Evolutionary conservation across 768 basidiomycete species (phyloP), one percentile per base, ranked within the genome.

Genomic region (Coprinopsis marcescibilis): DNA sequence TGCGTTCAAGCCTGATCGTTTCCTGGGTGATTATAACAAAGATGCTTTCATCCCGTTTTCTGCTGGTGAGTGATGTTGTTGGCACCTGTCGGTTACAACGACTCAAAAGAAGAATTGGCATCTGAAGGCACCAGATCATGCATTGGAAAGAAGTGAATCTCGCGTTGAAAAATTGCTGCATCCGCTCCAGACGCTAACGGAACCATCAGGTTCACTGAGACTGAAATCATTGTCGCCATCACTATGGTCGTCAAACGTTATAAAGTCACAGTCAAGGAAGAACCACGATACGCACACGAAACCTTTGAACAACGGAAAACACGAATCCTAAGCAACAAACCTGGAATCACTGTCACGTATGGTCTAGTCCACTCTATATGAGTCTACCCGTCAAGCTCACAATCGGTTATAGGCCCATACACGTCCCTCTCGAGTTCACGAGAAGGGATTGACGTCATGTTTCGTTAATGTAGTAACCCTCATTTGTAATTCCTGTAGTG

Each of bases 191-290:
- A 19, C 25, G 5, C 39, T 4, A 20, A 8, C 30, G 10, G 30
- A 32, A 32, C 52, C 37, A 34, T 6, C 43, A 76, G 72, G 52
- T 77, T 76, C 55, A 68, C 66, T n/a, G 77, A 79, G 58, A 74
- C 72, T 1, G 75, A 77, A 57, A 73, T 64, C 21, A 63, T 77
- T 35, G 76, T 72, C 4, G 67, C 72, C 35, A 60, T 81, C n/a
- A 71, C 75, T 13, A 65, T 73, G 59, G 55, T 81, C 26, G 56
- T 79, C 13, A 63, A 63, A 6, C 62, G 57, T 23, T 80, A 75
- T 58, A 69, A 65, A 48, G 66, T 80, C 42, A 67, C 70, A 36
- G 55, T 78, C 25, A 71, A 71, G 49, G 73, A 77, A 21, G 77
- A 80, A 39, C 70, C 71, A 5, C 63, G 73, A 47, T 77, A 73